Evolutionary conservation across 1,284 basidiomycete species (phyloP).

Genomic region (Trametes sp.): DNA sequence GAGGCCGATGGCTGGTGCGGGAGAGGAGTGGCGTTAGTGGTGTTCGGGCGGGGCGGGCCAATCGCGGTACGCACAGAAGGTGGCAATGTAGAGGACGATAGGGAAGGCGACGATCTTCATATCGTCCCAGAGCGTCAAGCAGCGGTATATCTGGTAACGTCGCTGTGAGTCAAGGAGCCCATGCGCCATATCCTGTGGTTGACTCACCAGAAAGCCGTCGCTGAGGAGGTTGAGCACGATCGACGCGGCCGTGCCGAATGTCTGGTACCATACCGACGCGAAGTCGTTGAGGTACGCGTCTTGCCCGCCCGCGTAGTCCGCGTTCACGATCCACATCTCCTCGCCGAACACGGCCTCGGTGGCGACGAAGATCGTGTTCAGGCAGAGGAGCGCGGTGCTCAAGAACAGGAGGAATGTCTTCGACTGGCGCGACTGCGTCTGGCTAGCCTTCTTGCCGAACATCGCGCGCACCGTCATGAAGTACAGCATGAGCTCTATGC

Average conservation of each 20-base stretch:
- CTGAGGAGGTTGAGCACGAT: constrained; percentile 27
- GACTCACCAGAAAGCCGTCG: constrained; percentile 25
- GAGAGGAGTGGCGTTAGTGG: background rate
- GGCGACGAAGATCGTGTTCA: constrained; percentile 30
- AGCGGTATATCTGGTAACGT: constrained; percentile 26
- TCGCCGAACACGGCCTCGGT: constrained; percentile 31
- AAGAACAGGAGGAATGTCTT: constrained; percentile 12
- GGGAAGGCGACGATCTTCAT: constrained; percentile 20
- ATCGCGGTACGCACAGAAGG: constrained; percentile 13
- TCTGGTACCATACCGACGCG: constrained; percentile 34
- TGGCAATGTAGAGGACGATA: constrained; percentile 17
- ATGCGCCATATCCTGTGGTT: background rate
- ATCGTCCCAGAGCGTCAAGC: constrained; percentile 25
- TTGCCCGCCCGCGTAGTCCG: constrained; percentile 22
- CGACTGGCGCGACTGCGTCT: background rate
- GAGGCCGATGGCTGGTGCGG: constrained; percentile 28
- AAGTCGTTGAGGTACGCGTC: constrained; percentile 24
- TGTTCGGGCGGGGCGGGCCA: background rate
- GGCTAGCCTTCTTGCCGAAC: constrained; percentile 3
- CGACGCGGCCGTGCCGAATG: constrained; percentile 27
- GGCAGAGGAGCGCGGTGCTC: constrained; percentile 24
- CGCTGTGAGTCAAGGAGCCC: background rate
- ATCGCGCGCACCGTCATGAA: constrained; percentile 31
- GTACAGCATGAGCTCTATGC: constrained; percentile 36
- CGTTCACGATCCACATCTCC: constrained; percentile 33